phyloP scores from a whole-genome alignment of 768 basidiomycete genomes.

The Termitomyces sp. region DNA sequence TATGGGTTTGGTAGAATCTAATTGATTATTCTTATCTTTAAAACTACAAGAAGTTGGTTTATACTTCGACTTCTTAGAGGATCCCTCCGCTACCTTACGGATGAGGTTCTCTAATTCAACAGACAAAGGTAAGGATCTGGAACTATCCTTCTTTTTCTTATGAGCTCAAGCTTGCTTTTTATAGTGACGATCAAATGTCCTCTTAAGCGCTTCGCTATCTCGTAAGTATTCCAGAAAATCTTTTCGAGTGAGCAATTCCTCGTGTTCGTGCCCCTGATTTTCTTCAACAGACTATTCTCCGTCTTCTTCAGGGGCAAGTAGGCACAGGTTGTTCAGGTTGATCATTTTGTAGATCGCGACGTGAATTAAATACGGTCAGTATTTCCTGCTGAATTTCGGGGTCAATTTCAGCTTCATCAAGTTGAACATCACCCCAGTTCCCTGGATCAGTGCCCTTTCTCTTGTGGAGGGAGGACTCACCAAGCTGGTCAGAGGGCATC shows the following conservation, averaged over 20 bases:
- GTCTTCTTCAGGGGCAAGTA: not conserved
- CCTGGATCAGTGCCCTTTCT: not conserved
- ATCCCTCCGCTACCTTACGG: not conserved
- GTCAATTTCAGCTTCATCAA: not conserved
- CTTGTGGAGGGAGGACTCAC: not conserved
- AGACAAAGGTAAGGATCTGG: not conserved
- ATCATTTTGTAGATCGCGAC: not conserved
- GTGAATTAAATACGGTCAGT: not conserved
- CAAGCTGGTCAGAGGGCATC: too few species aligned
- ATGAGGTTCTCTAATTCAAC: not conserved
- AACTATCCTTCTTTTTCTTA: too few species aligned
- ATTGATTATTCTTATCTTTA: too few species aligned
- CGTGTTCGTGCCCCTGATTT: not conserved
- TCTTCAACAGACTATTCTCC: not conserved
- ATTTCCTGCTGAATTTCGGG: not conserved
- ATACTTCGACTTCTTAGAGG: not conserved
- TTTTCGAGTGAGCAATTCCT: too few species aligned
- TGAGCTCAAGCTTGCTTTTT: too few species aligned
- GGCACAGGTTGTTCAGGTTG: not conserved
- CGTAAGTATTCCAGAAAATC: too few species aligned
- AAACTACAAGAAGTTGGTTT: too few species aligned
- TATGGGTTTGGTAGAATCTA: too few species aligned
- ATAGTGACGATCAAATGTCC: too few species aligned
- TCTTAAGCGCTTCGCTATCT: too few species aligned
- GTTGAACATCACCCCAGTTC: not conserved